Conservation (phyloP, 2,329 filamentous ascomycete species). For the Paecilomyces formosus region DNA sequence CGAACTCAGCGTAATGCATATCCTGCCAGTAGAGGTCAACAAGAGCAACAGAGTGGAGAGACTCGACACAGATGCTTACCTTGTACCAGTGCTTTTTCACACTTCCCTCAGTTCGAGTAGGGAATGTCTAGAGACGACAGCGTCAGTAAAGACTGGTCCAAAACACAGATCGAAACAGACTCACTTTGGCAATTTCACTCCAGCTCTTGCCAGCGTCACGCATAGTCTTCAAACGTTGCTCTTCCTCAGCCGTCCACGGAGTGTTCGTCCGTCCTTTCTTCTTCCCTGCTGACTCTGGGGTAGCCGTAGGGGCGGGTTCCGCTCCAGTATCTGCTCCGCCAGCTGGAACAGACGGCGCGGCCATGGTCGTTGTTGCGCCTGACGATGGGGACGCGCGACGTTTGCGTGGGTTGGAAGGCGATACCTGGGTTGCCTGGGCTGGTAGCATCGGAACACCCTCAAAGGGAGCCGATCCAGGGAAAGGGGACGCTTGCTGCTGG, state of each 20-base stretch:
- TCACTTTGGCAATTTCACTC: slow-evolving; percentile 96
- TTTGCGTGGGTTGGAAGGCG: slow-evolving; percentile 36
- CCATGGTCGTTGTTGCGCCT: slow-evolving; percentile 29
- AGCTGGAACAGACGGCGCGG: slow-evolving; percentile 21
- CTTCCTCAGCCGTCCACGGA: slow-evolving; percentile 92
- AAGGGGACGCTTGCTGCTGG: slow-evolving; percentile 31
- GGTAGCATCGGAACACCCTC: slow-evolving; percentile 35
- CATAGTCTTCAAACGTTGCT: slow-evolving; percentile 88
- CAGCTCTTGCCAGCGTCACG: slow-evolving; percentile 87
- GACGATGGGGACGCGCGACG: slow-evolving; percentile 34
- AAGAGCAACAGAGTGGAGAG: slow-evolving; percentile 1
- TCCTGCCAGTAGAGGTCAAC: slow-evolving; percentile 51
- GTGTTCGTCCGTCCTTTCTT: slow-evolving; percentile 99
- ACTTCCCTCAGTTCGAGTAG: slow-evolving; percentile 86
- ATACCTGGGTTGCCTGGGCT: slow-evolving; percentile 16
- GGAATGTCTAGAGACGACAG: slow-evolving; percentile 62
- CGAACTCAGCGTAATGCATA: slow-evolving; percentile 99
- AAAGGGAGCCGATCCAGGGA: slow-evolving; percentile 25
- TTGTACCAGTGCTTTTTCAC: slow-evolving; percentile 99
- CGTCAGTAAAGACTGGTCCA: background rate
- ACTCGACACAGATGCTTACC: slow-evolving; percentile 42
- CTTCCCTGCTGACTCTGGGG: slow-evolving; percentile 26
- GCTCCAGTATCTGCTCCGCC: slow-evolving; percentile 20
- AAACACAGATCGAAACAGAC: slow-evolving; percentile 12
- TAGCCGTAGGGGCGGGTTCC: slow-evolving; percentile 15